Percentiles rank a stretch among this genome's conserved stretches.
Conservation (phyloP, 2,329 filamentous ascomycete genomes). For the Fusarium odoratissimum region DNA sequence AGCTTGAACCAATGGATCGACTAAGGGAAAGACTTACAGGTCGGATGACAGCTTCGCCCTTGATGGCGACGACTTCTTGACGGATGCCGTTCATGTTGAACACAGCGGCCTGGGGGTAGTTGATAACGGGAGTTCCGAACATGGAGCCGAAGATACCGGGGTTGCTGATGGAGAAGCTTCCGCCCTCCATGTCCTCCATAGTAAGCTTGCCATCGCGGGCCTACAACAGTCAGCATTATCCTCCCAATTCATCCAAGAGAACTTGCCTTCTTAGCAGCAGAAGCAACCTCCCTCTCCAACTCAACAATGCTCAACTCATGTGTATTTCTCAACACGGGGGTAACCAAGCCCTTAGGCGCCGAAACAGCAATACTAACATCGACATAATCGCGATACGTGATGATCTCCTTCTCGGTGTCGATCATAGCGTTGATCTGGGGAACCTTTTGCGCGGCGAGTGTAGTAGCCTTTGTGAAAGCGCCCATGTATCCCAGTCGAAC, state of each 20-base stretch:
- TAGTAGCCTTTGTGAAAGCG: constrained; percentile 79
- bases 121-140: constrained; percentile 75
- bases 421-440: constrained; percentile 75
- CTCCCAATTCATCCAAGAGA: too few species aligned
- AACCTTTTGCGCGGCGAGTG: constrained; percentile 73
- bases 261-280: constrained; percentile 74
- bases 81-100: constrained; percentile 71
- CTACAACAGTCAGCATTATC: constrained; percentile 42
- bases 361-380: constrained; percentile 80
- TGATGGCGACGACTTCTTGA: constrained; percentile 64
- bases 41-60: constrained; percentile 62
- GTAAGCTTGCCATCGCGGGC: constrained; percentile 80
- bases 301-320: constrained; percentile 56
- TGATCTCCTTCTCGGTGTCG: constrained; percentile 69
- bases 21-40: constrained; percentile 33
- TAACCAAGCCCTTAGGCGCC: constrained; percentile 77
- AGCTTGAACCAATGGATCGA: too few species aligned
- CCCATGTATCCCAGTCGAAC: constrained; percentile 75
- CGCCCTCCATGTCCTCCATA: constrained; percentile 81
- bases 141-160: constrained; percentile 75
- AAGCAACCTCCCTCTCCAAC: constrained; percentile 66
- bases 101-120: constrained; percentile 75
- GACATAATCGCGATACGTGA: constrained; percentile 69
- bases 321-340: constrained; percentile 78
- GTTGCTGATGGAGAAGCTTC: constrained; percentile 83